Conservation (phyloP, 2,329 filamentous ascomycete species). For the Trichoderma sp. region DNA sequence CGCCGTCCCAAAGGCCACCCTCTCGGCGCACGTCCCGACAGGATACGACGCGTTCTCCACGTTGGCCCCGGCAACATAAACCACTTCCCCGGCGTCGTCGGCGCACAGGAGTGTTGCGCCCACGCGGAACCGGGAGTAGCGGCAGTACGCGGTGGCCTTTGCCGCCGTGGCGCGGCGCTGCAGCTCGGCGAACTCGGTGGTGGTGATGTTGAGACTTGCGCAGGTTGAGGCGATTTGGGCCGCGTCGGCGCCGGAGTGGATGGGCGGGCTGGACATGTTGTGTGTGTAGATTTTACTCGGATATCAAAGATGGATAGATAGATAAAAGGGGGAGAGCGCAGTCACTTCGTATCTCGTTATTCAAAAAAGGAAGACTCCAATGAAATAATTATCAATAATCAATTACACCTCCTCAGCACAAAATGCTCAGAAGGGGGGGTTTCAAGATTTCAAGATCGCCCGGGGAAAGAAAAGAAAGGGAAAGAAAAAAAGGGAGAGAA, state of each 20-base stretch:
- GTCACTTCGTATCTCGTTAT: not conserved
- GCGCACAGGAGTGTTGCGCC: slow-evolving; percentile 71
- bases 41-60: slow-evolving; percentile 93
- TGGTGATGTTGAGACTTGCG: slow-evolving; percentile 48
- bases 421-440: not conserved
- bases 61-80: slow-evolving; percentile 63
- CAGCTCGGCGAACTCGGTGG: slow-evolving; percentile 63
- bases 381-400: not conserved
- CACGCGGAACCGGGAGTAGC: slow-evolving; percentile 89
- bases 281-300: not conserved
- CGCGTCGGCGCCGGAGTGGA: slow-evolving; percentile 30
- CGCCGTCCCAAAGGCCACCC: slow-evolving; percentile 81
- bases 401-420: not conserved
- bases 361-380: not conserved
- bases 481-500: not conserved
- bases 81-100: slow-evolving; percentile 25
- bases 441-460: not conserved
- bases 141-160: slow-evolving; percentile 81
- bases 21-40: slow-evolving; percentile 92
- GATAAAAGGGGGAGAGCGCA: not conserved
- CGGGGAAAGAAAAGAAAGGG: not conserved
- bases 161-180: slow-evolving; percentile 63
- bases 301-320: not conserved
- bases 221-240: slow-evolving; percentile 30
- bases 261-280: slow-evolving; percentile 13